Conservation (phyloP, 768 basidiomycete species). For the Naganishia randhawae region DNA sequence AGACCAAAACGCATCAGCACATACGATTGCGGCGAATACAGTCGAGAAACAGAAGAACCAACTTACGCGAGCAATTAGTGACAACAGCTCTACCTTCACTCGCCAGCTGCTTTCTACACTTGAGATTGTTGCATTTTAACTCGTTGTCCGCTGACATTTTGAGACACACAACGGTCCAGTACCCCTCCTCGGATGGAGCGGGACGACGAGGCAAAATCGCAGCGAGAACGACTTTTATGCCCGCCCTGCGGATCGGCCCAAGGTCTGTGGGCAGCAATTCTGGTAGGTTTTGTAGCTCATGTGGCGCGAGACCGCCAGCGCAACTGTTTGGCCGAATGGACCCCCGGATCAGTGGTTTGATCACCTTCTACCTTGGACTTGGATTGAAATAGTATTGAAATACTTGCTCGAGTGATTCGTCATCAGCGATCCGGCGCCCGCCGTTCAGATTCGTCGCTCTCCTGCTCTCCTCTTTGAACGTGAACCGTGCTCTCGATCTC, state of each 20-base stretch:
- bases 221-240: background rate
- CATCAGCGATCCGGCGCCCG: background rate
- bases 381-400: no score
- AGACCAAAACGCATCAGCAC: background rate
- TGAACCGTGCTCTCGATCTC: no score
- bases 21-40: no score
- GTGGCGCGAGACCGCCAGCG: no score
- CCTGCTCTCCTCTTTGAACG: no score
- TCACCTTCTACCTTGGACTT: background rate
- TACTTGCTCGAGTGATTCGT: background rate
- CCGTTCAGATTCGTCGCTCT: no score
- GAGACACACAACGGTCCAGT: background rate
- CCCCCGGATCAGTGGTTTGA: background rate
- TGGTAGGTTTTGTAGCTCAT: no score
- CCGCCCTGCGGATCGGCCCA: background rate
- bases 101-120: constrained; percentile 31
- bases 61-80: constrained; percentile 40
- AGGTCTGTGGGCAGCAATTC: background rate
- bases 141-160: constrained; percentile 29
- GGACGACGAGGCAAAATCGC: background rate
- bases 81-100: constrained; percentile 37
- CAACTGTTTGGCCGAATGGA: no score
- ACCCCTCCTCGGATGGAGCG: background rate
- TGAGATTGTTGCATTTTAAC: constrained; percentile 26
- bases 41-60: no score